Base-by-base conservation (phyloP, 1,284 basidiomycete species). In the Neotropicomus parvogracilis region DNA sequence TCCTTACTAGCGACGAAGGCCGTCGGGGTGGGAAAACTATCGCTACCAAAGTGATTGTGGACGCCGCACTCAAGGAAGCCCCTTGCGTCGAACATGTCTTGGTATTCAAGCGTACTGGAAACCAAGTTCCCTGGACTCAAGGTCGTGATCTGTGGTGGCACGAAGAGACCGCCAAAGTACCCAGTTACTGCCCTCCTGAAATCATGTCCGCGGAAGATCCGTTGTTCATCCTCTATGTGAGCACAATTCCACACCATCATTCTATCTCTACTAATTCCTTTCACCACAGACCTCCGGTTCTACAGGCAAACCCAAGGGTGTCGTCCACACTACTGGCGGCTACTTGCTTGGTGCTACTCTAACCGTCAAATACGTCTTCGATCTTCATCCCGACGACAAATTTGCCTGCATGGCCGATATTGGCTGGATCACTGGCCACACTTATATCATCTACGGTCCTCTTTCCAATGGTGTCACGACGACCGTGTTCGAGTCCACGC, bases 351-450 rank as follows among this genome's bases (percentile, higher is more conserved):
- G 92, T 57, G 91, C 91, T 1, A 85, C 90, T 2, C 67, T 97
- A 48, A 93, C 92, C n/a, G 83, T 95, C 69, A 97, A 97, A 73
- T 90, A 91, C 70, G 91, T 97, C 54, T 99, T 98, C 62, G 97
- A 99, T 67, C 83, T 97, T 26, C 97, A 99, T 70, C 81, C 86
- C 13, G 89, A 88, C 47, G 88, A 95, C 73, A 83, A 78, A 58
- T 98, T 95, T 67, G 95, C 89, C 6, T 99, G 97, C 77, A 95
- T 98, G 95, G 95, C 95, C 54, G 95, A 99, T 66, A 81, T 99
- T 49, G 95, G 95, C 61, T 99, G 95, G 95, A 97, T 99, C 72
- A 99, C 95, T 4, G 95, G 95, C 32, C 95, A 98, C 75, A 91
- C 91, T 70, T 90, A 98, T 75, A 98, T 98, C 67, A 81, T 98